Evolutionary conservation across 2,329 filamentous ascomycete species (phyloP).

Genomic region (Aspergillus versicolor): DNA sequence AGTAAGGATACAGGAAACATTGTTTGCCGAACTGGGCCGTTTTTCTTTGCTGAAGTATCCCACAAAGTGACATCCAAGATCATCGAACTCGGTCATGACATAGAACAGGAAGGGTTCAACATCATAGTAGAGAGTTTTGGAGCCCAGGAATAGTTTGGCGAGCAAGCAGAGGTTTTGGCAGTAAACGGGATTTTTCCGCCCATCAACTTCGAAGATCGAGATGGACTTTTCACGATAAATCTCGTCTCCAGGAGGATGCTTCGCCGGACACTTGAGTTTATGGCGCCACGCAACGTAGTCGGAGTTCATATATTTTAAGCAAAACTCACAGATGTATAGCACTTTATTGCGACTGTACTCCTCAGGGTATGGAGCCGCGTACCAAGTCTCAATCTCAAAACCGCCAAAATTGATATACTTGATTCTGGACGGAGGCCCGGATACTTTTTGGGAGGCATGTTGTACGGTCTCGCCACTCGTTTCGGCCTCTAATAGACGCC

Average conservation of each 20-base stretch:
- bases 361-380: conserved; percentile 95
- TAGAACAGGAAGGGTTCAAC: conserved; percentile 99
- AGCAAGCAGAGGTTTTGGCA: conserved; percentile 93
- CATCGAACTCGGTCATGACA: conserved; percentile 88
- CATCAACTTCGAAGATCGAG: conserved; percentile 97
- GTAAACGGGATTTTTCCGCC: conserved; percentile 89
- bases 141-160: conserved; percentile 94
- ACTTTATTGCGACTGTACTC: conserved; percentile 96
- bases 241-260: conserved; percentile 95
- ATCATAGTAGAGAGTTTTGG: conserved; percentile 98
- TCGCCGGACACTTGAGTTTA: conserved; percentile 93
- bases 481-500: conserved; percentile 62
- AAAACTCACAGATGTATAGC: conserved; percentile 99
- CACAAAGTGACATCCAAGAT: conserved; percentile 90
- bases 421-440: conserved; percentile 91
- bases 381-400: conserved; percentile 98
- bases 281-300: conserved; percentile 98
- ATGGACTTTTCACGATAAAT: conserved; percentile 94
- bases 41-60: conserved; percentile 99
- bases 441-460: conserved; percentile 70
- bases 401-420: conserved; percentile 98
- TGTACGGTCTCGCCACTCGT: conserved; percentile 62
- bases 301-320: conserved; percentile 98
- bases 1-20: conserved; percentile 95
- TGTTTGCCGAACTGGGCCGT: conserved; percentile 88